Evolutionary conservation across 140 eudicot species (phyloP).

Genomic region (Oenanthe javanica): DNA sequence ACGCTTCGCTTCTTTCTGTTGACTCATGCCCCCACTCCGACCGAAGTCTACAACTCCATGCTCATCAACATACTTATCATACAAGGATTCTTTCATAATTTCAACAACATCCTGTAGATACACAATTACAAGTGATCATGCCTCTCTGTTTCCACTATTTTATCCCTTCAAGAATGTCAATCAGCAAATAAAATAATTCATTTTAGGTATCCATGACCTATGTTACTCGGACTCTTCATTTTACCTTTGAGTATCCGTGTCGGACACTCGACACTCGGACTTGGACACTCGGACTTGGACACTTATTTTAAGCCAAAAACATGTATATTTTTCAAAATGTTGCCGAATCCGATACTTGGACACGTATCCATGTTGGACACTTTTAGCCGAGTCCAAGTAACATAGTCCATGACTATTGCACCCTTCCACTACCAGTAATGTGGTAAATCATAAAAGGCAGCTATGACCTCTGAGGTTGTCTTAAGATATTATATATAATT

Average conservation of each 20-base stretch:
- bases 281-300: no score
- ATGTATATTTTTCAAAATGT: no score
- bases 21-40: constrained; percentile 94
- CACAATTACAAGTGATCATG: not conserved
- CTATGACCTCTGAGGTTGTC: not conserved
- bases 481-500: not conserved
- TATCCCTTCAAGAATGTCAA: not conserved
- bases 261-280: no score
- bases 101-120: constrained; percentile 77
- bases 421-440: not conserved
- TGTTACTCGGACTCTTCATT: no score
- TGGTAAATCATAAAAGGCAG: not conserved
- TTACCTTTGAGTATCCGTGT: no score
- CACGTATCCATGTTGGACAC: no score
- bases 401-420: not conserved
- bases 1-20: constrained; percentile 72
- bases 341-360: no score
- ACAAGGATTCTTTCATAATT: constrained; percentile 96
- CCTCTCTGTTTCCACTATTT: not conserved
- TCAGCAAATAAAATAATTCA: not conserved
- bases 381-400: no score
- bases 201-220: not conserved
- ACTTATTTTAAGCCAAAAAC: no score
- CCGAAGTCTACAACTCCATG: constrained; percentile 85
- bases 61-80: constrained; percentile 87